Evolutionary conservation across 2,329 filamentous ascomycete species (phyloP).

Genomic region (Trichoderma sp.): DNA sequence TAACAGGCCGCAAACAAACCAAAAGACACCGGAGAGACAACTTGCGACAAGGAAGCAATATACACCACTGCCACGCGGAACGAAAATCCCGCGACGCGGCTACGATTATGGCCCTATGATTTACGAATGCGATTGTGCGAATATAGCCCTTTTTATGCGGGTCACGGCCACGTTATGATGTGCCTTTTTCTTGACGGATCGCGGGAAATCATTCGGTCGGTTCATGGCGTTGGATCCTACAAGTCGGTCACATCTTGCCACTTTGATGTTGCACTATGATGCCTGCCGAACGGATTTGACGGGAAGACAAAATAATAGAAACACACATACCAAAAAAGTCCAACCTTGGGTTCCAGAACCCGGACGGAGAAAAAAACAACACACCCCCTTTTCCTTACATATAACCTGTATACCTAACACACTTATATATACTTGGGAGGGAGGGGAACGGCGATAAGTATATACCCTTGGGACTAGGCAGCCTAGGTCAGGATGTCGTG

Average conservation of each 20-base stretch:
- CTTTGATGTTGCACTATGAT: neutral
- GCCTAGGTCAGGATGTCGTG: conserved; percentile 14
- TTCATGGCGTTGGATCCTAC: conserved; percentile 11
- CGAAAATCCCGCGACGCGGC: neutral
- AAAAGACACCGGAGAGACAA: neutral
- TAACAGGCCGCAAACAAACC: neutral
- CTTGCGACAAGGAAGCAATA: neutral
- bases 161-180: conserved; percentile 7
- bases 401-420: conserved; percentile 20
- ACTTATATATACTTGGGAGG: conserved; percentile 19
- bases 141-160: conserved; percentile 10
- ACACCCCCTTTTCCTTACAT: neutral
- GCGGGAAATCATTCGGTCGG: conserved; percentile 1
- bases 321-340: neutral
- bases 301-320: neutral
- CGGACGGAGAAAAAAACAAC: neutral
- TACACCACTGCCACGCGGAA: neutral
- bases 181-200: conserved; percentile 12
- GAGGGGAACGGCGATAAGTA: conserved; percentile 11
- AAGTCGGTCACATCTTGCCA: neutral
- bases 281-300: neutral
- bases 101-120: conserved; percentile 18
- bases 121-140: conserved; percentile 18
- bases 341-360: neutral
- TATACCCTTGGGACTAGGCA: conserved; percentile 19